Percentiles rank a stretch among this genome's conserved stretches.
These are phyloP conservation scores for Orychophragmus violaceus DNA, from an alignment of 345 rosid genomes.

Conservation along the genomic window DNA sequence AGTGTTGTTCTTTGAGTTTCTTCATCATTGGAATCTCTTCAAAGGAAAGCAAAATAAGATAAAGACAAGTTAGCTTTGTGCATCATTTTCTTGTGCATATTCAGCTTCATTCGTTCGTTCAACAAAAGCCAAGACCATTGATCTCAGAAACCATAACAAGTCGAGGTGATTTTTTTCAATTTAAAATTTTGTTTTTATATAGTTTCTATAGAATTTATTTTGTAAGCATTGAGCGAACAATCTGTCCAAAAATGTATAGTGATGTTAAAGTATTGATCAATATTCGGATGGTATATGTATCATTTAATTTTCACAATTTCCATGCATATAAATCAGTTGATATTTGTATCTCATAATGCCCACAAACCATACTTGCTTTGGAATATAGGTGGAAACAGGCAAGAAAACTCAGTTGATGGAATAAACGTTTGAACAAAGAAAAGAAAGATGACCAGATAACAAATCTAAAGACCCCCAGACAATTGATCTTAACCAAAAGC, in stretches of 20 bases:
- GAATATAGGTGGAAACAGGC: no score
- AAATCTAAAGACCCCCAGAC: no score
- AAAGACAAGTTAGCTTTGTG: background rate
- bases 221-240: slow-evolving; percentile 17
- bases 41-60: background rate
- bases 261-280: background rate
- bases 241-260: slow-evolving; percentile 22
- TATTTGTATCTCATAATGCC: no score
- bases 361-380: no score
- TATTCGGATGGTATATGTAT: no score
- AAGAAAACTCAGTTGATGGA: no score
- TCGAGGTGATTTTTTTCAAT: background rate
- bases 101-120: background rate
- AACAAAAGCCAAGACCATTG: slow-evolving; percentile 1
- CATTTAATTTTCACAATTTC: no score
- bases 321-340: no score
- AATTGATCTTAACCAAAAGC: no score
- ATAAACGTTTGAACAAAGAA: no score
- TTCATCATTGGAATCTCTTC: background rate
- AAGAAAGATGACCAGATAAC: no score
- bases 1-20: background rate
- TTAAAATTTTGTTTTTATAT: background rate
- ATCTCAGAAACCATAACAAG: background rate
- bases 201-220: slow-evolving; percentile 9
- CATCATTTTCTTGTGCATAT: slow-evolving; percentile 1